Conservation (phyloP, 2,329 filamentous ascomycete species). For the Aspergillus sclerotialis region DNA sequence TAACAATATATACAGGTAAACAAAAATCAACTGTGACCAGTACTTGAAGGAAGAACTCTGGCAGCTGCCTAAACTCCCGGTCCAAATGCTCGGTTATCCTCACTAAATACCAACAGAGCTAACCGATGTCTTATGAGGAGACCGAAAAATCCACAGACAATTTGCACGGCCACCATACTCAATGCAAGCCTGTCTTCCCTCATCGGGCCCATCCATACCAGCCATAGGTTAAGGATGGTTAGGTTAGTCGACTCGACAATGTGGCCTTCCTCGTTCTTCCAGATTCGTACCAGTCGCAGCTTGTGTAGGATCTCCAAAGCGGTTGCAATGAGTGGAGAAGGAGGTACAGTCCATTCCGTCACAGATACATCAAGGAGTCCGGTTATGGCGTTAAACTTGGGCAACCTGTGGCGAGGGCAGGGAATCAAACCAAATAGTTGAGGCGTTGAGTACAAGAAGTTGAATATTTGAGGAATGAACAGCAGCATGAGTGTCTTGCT, state of each 20-base stretch:
- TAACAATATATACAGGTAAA: too few relatives aligned
- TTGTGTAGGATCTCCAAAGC: slow-evolving; percentile 62
- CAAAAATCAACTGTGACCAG: not conserved
- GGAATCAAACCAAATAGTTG: slow-evolving; percentile 87
- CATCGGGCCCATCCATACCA: slow-evolving; percentile 90
- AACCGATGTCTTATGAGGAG: slow-evolving; percentile 79
- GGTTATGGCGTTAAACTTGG: slow-evolving; percentile 76
- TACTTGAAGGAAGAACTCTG: too few relatives aligned
- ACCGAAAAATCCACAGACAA: slow-evolving; percentile 67
- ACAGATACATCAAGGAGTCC: slow-evolving; percentile 81
- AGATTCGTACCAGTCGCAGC: slow-evolving; percentile 62
- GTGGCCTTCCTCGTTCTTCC: slow-evolving; percentile 58
- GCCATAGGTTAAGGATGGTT: slow-evolving; percentile 90
- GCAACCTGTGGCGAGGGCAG: slow-evolving; percentile 86
- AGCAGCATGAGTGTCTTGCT: slow-evolving; percentile 91
- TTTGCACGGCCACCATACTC: slow-evolving; percentile 75
- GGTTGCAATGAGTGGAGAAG: slow-evolving; percentile 55
- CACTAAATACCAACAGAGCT: slow-evolving; percentile 79
- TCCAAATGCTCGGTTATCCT: slow-evolving; percentile 60
- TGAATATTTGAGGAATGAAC: slow-evolving; percentile 90
- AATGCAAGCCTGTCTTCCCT: slow-evolving; percentile 75
- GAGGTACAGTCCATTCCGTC: slow-evolving; percentile 69
- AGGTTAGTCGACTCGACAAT: slow-evolving; percentile 82
- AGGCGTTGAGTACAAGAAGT: slow-evolving; percentile 88
- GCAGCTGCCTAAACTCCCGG: slow-evolving; percentile 4